A percentile compares a stretch with the other conserved stretches of the same genome.
Conservation (phyloP, 768 basidiomycete species). For the Lepiota subincarnata region DNA sequence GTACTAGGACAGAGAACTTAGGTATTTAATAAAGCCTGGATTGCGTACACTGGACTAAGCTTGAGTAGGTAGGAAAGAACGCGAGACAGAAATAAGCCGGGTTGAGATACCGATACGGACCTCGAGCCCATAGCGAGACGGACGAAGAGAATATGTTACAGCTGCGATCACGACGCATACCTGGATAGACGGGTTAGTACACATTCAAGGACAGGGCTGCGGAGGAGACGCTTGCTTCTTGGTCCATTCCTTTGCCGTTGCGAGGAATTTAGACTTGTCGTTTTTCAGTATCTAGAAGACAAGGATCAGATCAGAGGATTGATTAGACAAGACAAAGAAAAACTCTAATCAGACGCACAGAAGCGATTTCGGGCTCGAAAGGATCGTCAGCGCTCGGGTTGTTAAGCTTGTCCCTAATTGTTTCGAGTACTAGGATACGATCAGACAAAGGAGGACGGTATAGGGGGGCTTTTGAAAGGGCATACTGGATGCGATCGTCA, state of each 20-base stretch:
- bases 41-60: background rate
- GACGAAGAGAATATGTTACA: background rate
- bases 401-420: constrained; percentile 82
- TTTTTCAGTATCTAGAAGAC: constrained; percentile 62
- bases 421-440: constrained; percentile 53
- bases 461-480: background rate
- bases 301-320: constrained; percentile 4
- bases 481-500: constrained; percentile 67
- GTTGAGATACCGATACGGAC: no score
- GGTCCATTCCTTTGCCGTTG: constrained; percentile 79
- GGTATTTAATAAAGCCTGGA: background rate
- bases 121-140: background rate
- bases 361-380: constrained; percentile 84
- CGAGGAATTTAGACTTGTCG: constrained; percentile 68
- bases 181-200: background rate
- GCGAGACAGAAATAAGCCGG: background rate
- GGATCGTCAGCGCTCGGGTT: constrained; percentile 88
- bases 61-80: background rate
- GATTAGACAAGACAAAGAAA: background rate
- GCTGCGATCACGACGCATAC: constrained; percentile 4
- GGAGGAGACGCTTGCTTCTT: constrained; percentile 59
- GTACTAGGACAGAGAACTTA: no score
- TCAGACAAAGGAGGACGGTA: background rate
- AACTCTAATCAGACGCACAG: constrained; percentile 41
- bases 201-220: constrained; percentile 12